Conservation (phyloP, 768 basidiomycete species). For the Tylopilus subfusipes region DNA sequence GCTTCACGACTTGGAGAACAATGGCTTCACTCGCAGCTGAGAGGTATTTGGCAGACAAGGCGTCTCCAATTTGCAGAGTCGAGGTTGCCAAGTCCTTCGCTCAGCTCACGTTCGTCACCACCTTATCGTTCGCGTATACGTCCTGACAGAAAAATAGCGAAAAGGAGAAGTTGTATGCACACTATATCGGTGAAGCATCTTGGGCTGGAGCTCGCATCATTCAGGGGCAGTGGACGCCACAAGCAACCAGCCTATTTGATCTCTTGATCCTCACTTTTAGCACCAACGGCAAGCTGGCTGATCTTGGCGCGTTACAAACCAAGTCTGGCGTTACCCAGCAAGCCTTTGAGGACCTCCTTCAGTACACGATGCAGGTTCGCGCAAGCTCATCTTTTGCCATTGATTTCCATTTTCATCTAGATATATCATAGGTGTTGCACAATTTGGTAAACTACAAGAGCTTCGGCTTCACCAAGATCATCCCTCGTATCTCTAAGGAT, state of each 20-base stretch:
- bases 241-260: slow-evolving; percentile 66
- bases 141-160: slow-evolving; percentile 40
- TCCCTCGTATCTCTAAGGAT: slow-evolving; percentile 61
- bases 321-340: slow-evolving; percentile 50
- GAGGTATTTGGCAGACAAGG: slow-evolving; percentile 71
- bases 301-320: slow-evolving; percentile 51
- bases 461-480: slow-evolving; percentile 84
- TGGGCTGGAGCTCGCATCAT: slow-evolving; percentile 87
- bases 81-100: slow-evolving; percentile 64
- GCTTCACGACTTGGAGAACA: slow-evolving; percentile 11
- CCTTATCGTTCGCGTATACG: not conserved
- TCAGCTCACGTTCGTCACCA: slow-evolving; percentile 52
- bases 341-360: slow-evolving; percentile 68
- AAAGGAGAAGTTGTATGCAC: slow-evolving; percentile 76
- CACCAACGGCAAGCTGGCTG: slow-evolving; percentile 51
- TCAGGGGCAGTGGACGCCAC: slow-evolving; percentile 78
- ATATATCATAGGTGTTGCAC: slow-evolving; percentile 33
- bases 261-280: slow-evolving; percentile 69
- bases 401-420: not conserved
- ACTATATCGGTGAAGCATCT: slow-evolving; percentile 64
- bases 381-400: not conserved
- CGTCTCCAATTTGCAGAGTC: slow-evolving; percentile 72
- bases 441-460: slow-evolving; percentile 65
- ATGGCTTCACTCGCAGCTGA: slow-evolving; percentile 43
- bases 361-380: slow-evolving; percentile 69